Evolutionary conservation across 202 grass and related monocot genomes (phyloP), one percentile per base, ranked within the genome.

Genomic region (Carex sylvatica): DNA sequence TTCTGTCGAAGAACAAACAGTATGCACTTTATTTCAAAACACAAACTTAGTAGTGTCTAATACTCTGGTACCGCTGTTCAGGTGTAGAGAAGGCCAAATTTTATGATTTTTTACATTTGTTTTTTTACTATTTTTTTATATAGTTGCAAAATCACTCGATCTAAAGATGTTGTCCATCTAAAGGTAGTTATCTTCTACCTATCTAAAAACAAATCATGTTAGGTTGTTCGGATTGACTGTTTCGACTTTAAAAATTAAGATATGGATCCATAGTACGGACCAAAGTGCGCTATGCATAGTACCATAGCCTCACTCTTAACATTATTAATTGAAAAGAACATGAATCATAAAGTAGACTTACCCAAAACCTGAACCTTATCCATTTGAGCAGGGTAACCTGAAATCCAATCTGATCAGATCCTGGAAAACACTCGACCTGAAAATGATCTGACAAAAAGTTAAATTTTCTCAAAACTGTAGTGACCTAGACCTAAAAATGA

Each of bases 1-100:
- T 82, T 16, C 65, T 56, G 8, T 53, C 15, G 78, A 80, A 65
- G 78, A 80, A 80, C 78, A 59, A 26, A 61, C n/a, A 18, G 78
- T 80, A 65, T 16, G 56, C 3, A 80, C 2, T 60, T 65, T 5
- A 47, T 18, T 59, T 59, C 8, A 59, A 77, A 2, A 35, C 28
- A 59, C 16, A 77, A 75, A 75, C 18, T 9, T 77, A 76, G 72
- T 35, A 56, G 19, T 59, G 58, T 77, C 30, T 42, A 36, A 19
- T 59, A 36, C 16, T 35, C 53, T 58, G 18, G 22, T 58, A 49
- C 35, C 26, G 33, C 18, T n/a, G 28, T 65, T 15, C 12, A 75
- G 31, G 24, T 75, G 24, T 4, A 75, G 44, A 30, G 26, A 75
- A 47, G 44, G 44, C 44, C 44, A 11, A 47, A 47, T 47, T 47